Evolutionary conservation across 495 filamentous ascomycete species (phyloP).

Genomic region (Trichoderma reesei): DNA sequence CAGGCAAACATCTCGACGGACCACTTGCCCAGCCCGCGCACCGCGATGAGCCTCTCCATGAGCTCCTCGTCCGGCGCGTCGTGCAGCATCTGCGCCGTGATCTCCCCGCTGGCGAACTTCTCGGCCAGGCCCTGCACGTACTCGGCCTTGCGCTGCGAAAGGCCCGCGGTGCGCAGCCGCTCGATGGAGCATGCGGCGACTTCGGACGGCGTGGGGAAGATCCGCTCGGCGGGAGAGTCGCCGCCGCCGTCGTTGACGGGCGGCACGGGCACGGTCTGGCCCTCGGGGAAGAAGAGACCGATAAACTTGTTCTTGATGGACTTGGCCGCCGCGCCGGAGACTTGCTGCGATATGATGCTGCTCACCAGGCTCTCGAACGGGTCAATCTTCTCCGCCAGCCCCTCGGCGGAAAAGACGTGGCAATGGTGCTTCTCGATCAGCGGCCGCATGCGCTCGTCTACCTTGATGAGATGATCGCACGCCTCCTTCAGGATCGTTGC

Average conservation of each 20-base stretch:
- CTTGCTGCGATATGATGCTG: conserved; percentile 92
- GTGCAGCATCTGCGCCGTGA: conserved; percentile 64
- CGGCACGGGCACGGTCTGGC: conserved; percentile 3
- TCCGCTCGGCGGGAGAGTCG: conserved; percentile 15
- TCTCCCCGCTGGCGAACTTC: conserved; percentile 65
- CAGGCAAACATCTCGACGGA: conserved; percentile 96
- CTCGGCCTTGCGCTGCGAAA: conserved; percentile 89
- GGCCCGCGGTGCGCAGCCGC: conserved; percentile 68
- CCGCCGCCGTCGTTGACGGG: conserved; percentile 3
- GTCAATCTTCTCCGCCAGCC: conserved; percentile 72
- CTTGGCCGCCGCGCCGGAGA: conserved; percentile 81
- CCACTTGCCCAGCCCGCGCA: conserved; percentile 82
- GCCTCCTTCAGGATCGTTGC: conserved; percentile 69
- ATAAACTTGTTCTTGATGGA: conserved; percentile 83
- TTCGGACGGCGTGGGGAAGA: conserved; percentile 69
- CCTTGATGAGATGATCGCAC: conserved; percentile 61
- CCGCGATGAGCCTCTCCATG: conserved; percentile 67
- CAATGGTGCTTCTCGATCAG: conserved; percentile 72
- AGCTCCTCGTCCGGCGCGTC: conserved; percentile 78
- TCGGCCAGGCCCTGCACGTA: conserved; percentile 78
- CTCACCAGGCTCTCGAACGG: conserved; percentile 74
- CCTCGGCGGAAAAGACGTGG: conserved; percentile 67
- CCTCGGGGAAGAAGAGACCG: conserved; percentile 49
- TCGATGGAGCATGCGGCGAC: conserved; percentile 51
- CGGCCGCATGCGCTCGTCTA: conserved; percentile 62